phyloP scores from a whole-genome alignment of 495 filamentous ascomycete genomes.

The Trichoderma gamsii region DNA sequence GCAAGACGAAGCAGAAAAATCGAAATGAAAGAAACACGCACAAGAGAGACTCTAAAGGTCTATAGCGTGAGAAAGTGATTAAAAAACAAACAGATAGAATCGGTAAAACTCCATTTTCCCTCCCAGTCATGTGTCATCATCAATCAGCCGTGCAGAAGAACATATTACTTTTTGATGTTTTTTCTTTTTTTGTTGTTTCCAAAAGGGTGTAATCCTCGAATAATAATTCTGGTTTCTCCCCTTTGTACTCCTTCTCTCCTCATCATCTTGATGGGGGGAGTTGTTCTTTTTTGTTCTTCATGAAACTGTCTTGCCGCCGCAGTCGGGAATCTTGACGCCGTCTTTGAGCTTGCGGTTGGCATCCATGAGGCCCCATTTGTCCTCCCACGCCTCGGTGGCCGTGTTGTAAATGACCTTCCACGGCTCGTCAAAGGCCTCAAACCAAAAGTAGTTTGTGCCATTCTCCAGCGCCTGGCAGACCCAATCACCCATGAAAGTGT shows the following conservation, averaged over 20 bases:
- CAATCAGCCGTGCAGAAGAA: neutral
- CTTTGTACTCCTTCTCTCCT: too few species aligned
- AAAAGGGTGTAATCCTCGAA: neutral
- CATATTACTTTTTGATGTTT: too few species aligned
- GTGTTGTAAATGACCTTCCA: constrained; percentile 80
- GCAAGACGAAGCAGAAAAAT: neutral
- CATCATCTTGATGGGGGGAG: too few species aligned
- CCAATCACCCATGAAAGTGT: constrained; percentile 78
- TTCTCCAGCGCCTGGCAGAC: constrained; percentile 74
- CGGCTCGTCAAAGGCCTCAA: constrained; percentile 90
- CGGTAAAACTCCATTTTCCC: neutral
- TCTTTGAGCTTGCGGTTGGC: constrained; percentile 76
- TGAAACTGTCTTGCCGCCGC: constrained; percentile 64
- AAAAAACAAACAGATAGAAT: neutral
- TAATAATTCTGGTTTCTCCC: neutral
- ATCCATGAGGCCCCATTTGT: constrained; percentile 94
- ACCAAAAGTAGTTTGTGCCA: constrained; percentile 93
- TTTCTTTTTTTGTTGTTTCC: neutral
- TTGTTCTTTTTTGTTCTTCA: neutral
- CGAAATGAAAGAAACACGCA: neutral
- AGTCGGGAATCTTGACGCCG: constrained; percentile 83
- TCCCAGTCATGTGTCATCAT: too few species aligned
- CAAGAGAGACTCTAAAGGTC: neutral
- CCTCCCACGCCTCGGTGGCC: constrained; percentile 75
- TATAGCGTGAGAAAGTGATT: neutral